Conservation (phyloP, 1,284 basidiomycete species). For the Microbotryomycetes sp. region DNA sequence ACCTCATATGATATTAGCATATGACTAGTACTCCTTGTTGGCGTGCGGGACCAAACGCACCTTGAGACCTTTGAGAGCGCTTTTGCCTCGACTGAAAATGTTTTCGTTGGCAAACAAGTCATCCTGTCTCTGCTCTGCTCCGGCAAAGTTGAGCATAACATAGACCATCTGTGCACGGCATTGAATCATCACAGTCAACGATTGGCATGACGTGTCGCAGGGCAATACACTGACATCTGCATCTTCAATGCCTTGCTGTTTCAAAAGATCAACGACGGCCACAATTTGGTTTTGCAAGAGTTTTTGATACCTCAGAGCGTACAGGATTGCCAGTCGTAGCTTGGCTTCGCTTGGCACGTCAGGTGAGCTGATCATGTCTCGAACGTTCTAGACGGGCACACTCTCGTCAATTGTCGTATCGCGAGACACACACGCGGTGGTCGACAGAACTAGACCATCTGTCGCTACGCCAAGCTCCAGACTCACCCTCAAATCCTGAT, state of each 20-base stretch:
- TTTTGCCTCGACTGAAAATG: constrained; percentile 86
- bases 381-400: constrained; percentile 57
- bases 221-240: constrained; percentile 57
- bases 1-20: constrained; percentile 17
- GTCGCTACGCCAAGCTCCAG: background rate
- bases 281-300: constrained; percentile 76
- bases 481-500: constrained; percentile 69
- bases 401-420: constrained; percentile 15
- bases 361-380: constrained; percentile 63
- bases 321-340: constrained; percentile 86
- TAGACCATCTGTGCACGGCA: constrained; percentile 76
- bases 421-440: background rate
- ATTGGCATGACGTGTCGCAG: background rate
- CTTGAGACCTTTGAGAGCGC: constrained; percentile 91
- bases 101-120: constrained; percentile 96
- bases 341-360: constrained; percentile 71
- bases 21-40: constrained; percentile 1
- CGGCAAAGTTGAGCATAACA: constrained; percentile 85
- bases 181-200: too few species aligned
- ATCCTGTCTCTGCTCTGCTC: constrained; percentile 92
- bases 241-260: constrained; percentile 77
- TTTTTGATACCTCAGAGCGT: constrained; percentile 92
- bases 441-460: too few species aligned
- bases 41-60: constrained; percentile 46
- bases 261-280: constrained; percentile 70